Conservation (phyloP, 805 yeast genomes). For the Wickerhamiella shivajii region DNA sequence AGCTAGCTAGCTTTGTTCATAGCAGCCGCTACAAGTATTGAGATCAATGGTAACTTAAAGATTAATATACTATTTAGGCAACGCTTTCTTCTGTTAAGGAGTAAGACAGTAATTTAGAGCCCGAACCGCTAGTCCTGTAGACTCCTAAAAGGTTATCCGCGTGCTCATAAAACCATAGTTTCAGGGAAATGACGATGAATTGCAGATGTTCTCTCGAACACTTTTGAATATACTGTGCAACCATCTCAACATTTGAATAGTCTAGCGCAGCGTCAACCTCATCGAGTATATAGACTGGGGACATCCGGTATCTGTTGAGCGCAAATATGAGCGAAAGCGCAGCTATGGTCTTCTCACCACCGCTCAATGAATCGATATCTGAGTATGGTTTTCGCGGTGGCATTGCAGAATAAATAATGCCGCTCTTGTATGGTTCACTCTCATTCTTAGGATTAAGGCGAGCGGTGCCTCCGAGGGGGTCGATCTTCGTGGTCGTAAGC, state of each 20-base stretch:
- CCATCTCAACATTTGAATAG: constrained; percentile 67
- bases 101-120: constrained; percentile 12
- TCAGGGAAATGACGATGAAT: constrained; percentile 83
- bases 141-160: constrained; percentile 90
- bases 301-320: constrained; percentile 76
- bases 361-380: constrained; percentile 84
- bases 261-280: constrained; percentile 98
- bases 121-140: constrained; percentile 37
- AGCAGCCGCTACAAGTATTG: no score
- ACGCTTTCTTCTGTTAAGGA: no score
- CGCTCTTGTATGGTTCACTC: constrained; percentile 75
- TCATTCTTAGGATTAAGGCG: constrained; percentile 73
- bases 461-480: constrained; percentile 88
- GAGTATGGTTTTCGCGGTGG: constrained; percentile 90
- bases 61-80: no score
- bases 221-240: constrained; percentile 71
- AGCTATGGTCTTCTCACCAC: constrained; percentile 95
- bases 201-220: constrained; percentile 62
- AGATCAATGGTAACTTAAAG: no score
- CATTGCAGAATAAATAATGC: constrained; percentile 83
- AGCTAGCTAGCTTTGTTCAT: no score
- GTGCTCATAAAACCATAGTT: constrained; percentile 71
- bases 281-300: constrained; percentile 91
- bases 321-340: constrained; percentile 88
- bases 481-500: constrained; percentile 53